Evolutionary conservation across 1,139 yeast genomes (phyloP), one percentile per base, ranked within the genome.

Genomic region (Sugiyamaella castrensis): DNA sequence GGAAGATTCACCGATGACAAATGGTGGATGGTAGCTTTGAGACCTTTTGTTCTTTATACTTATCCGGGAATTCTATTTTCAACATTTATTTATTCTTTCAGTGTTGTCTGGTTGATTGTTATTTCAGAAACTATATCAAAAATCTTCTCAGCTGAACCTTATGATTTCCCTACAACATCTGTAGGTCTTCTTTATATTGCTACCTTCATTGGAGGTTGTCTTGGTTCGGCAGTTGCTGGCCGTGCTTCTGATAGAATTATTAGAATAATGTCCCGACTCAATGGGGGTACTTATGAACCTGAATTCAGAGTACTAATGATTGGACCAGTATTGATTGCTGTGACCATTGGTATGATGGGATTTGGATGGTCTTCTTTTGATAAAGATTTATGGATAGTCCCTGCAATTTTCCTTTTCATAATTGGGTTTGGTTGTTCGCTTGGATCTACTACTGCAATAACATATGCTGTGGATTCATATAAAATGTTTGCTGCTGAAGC

Each of bases 61-160:
- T 81, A 80, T 60, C 84, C 85, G 0, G 68, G 78, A 2, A 70
- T 81, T 13, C 61, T 78, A n/a, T 80, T 73, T 58, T 77, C 82
- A 0, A 70, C 84, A 1, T 58, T 80, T 8, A 64, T 77, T 1
- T 81, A 81, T 57, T 70, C 82, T 1, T 70, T 80, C 51, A 79
- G 83, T 9, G 82, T 81, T 26, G 82, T 81, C 16, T 81, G 84
- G 84, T 72, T 81, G 46, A 80, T 81, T 62, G 77, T 80, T 43
- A 75, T 81, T 42, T 77, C 83, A 1, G 84, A 81, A 60, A 73
- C 80, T 1, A 73, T 81, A 32, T 70, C 81, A 2, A 72, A 73
- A 11, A 75, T 80, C 28, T 81, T 80, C 57, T 63, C 71, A 13
- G 60, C 64, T 12, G 64, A 61, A 6, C 79, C 79, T 0, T 81